These are phyloP conservation scores for Pythium dissotocum DNA, from an alignment of 352 stramenopile genomes.

Conservation along the genomic window DNA sequence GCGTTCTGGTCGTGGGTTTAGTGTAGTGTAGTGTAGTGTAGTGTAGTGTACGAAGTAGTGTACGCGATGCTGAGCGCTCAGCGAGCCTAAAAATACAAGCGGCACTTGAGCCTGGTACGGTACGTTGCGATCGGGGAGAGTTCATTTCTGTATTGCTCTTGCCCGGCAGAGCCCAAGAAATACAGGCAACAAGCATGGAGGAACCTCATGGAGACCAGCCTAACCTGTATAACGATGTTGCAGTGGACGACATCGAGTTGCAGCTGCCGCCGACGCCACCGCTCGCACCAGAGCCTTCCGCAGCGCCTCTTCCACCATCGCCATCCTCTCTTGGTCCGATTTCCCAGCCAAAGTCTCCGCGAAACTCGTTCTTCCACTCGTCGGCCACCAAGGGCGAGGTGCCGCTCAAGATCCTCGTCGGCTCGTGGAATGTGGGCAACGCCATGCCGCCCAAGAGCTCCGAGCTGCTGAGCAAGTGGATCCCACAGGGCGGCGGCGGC, in stretches of 20 bases:
- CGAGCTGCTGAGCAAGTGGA: slow-evolving; percentile 60
- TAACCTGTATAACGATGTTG: background rate
- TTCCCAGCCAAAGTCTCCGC: slow-evolving; percentile 4
- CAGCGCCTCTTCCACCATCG: background rate
- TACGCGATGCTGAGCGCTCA: too few relatives aligned
- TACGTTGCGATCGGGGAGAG: too few relatives aligned
- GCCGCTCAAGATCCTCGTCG: slow-evolving; percentile 58
- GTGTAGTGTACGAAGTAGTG: too few relatives aligned
- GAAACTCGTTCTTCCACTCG: slow-evolving; percentile 16
- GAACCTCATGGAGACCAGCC: background rate
- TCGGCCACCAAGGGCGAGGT: slow-evolving; percentile 15
- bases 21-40: too few relatives aligned
- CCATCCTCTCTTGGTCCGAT: background rate
- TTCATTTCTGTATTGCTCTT: too few relatives aligned
- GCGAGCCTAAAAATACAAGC: too few relatives aligned
- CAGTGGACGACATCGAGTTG: slow-evolving; percentile 14
- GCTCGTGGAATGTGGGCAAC: slow-evolving; percentile 88
- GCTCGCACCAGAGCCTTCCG: background rate
- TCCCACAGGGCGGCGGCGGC: slow-evolving; percentile 71
- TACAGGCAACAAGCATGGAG: background rate
- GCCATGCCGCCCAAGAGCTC: slow-evolving; percentile 67
- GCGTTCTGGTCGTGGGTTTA: too few relatives aligned
- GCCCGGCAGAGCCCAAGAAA: background rate
- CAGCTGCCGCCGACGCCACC: background rate
- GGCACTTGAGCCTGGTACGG: too few relatives aligned